Base-by-base conservation (phyloP, 768 basidiomycete species). In the Candolleomyces efflorescens region DNA sequence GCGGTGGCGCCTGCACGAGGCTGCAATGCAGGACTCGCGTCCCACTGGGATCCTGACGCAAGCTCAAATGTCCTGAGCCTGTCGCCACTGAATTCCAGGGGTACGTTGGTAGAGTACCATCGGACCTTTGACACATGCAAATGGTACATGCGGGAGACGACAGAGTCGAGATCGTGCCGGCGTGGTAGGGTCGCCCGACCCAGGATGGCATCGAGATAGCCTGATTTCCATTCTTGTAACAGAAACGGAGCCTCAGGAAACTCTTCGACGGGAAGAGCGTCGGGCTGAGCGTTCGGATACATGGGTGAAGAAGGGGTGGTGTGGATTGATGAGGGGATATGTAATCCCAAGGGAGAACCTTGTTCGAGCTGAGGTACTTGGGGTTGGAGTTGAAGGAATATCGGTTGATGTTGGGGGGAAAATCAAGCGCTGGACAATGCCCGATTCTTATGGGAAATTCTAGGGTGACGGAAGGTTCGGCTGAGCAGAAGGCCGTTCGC, bases 41-140 rank as follows among this genome's bases (percentile, higher is more conserved):
- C 51, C 51, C 51, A 53, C 13, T 39, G 51, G 15, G 51, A 53
- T 3, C 51, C 51, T 9, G 51, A 53, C 17, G 37, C 51, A 18
- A 53, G 37, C 23, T 53, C 51, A n/a, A 53, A 53, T 4, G 51
- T 53, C 20, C 27, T 26, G 49, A 24, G 49, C 27, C 27, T 12
- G 4, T 43, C 18, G 41, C 49, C 27, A 18, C 20, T 17, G 10
- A 27, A 26, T 22, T 26, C 27, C 26, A 36, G 15, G 38, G 51
- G 51, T 6, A 48, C 24, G n/a, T 15, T 53, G 26, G 51, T 38
- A 15, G 15, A 32, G 36, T 53, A 53, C 51, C 51, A 39, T 20
- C 51, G 51, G 12, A 53, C 39, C 36, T 9, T 7, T 3, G 56
- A 58, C 17, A 58, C 43, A 24, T 45, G 56, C 10, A 58, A 43